Conservation (phyloP, 768 basidiomycete species). For the Leucosporidium scottii region DNA sequence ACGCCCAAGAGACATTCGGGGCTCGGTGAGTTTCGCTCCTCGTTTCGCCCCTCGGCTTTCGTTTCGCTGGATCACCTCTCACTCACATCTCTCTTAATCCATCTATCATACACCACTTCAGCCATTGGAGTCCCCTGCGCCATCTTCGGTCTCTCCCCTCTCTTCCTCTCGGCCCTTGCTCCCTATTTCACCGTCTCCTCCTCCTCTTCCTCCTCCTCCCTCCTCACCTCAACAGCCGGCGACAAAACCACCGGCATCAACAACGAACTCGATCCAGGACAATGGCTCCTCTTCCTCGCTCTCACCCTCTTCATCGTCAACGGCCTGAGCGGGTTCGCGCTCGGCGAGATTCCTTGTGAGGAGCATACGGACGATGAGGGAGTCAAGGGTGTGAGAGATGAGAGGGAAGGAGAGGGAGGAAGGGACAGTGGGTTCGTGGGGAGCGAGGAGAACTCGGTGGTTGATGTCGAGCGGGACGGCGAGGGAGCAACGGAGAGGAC, state of each 20-base stretch:
- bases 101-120: neutral
- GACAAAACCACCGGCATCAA: neutral
- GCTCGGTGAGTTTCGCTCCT: constrained; percentile 6
- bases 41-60: neutral
- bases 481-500: constrained; percentile 16
- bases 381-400: neutral
- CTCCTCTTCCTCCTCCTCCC: neutral
- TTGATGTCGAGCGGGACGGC: neutral
- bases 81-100: too few relatives aligned
- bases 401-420: neutral
- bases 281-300: constrained; percentile 33
- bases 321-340: constrained; percentile 13
- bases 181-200: constrained; percentile 22
- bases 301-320: constrained; percentile 24
- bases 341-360: constrained; percentile 23
- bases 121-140: constrained; percentile 33
- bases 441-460: neutral
- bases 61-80: neutral
- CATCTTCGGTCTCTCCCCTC: constrained; percentile 34
- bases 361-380: constrained; percentile 10
- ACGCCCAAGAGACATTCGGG: constrained; percentile 32
- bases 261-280: constrained; percentile 29
- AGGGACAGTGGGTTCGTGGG: neutral
- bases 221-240: constrained; percentile 10
- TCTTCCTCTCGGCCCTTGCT: constrained; percentile 33